Conservation (phyloP, 2,329 filamentous ascomycete species). For the Colletotrichum sp. region DNA sequence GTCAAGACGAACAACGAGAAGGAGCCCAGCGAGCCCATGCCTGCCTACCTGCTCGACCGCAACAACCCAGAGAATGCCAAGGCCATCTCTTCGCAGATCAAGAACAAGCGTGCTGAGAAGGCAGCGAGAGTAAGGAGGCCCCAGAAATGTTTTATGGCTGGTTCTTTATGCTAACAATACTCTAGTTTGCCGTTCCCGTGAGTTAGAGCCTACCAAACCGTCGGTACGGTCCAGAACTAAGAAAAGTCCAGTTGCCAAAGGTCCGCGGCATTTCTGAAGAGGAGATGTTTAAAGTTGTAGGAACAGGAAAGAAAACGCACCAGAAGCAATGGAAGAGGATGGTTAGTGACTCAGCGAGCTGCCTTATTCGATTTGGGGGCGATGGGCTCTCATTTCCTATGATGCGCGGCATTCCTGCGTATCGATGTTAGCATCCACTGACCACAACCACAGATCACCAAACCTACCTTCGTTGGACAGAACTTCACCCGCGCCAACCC, state of each 20-base stretch:
- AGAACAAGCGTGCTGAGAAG: slow-evolving; percentile 94
- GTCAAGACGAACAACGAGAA: slow-evolving; percentile 87
- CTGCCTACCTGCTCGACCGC: slow-evolving; percentile 94
- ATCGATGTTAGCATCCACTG: background rate
- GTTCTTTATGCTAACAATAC: background rate
- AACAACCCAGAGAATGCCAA: slow-evolving; percentile 64
- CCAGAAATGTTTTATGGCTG: background rate
- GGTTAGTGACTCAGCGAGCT: slow-evolving; percentile 47
- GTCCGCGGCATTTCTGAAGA: slow-evolving; percentile 77
- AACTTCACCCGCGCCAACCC: background rate
- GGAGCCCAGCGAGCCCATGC: slow-evolving; percentile 81
- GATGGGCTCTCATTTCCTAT: background rate
- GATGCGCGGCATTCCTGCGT: background rate
- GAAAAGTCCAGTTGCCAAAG: background rate
- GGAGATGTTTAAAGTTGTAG: slow-evolving; percentile 97
- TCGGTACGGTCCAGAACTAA: slow-evolving; percentile 56
- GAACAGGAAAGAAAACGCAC: slow-evolving; percentile 91
- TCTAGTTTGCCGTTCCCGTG: slow-evolving; percentile 77
- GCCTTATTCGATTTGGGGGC: background rate
- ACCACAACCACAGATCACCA: slow-evolving; percentile 56
- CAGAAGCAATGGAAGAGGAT: slow-evolving; percentile 83
- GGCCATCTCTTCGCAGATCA: slow-evolving; percentile 83
- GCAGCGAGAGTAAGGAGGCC: slow-evolving; percentile 62
- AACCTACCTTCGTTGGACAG: slow-evolving; percentile 85
- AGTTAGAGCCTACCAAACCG: background rate